Base-by-base conservation (phyloP, 2,329 filamentous ascomycete species). In the Apiospora saccharicola region DNA sequence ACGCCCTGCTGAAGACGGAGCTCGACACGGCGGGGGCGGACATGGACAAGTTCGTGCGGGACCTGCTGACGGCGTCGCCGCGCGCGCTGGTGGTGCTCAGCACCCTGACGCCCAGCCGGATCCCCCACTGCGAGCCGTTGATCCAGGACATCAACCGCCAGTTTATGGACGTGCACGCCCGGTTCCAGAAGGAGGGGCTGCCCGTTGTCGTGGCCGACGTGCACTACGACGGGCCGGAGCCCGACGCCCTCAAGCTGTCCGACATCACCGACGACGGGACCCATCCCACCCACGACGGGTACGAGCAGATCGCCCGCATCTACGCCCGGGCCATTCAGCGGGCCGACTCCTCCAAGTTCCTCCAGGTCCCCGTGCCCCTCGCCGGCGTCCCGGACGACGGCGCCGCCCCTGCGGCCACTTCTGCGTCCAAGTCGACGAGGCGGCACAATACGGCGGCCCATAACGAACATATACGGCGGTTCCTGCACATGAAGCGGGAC, bases 311-410 rank as follows among this genome's bases (percentile, higher is more conserved):
- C 53, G 71, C 46, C 53, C 67, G 37, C 24, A 61, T 72, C 41
- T 70, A 70, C 43, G 67, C 69, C 47, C 22, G 57, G 34, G 64
- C 71, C 71, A 49, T 71, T 43, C 10, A 51, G 13, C 8, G n/a
- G 14, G 69, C 71, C 24, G n/a, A 68, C 44, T 5, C 44, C 2
- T 46, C 26, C 10, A 8, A 24, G 1, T 49, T 69, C 26, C 12
- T 64, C 10, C 57, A 64, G 57, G 34, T 64, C 19, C 57, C 57
- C 0, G 57, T 41, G 19, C 34, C 57, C 10, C 19, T 64, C 19
- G 16, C 30, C 19, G 75, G 75, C 13, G 61, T 77, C 12, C 71
- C 74, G 5, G 70, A 70, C 1, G 74, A 77, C 24, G 75, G 76
- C 13, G 57, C 19, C 34, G 7, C 57, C 22, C 22, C 53, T 22